Evolutionary conservation across 495 filamentous ascomycete genomes (phyloP), one percentile per base, ranked within the genome.

Genomic region (Antarctomyces pellizariae): DNA sequence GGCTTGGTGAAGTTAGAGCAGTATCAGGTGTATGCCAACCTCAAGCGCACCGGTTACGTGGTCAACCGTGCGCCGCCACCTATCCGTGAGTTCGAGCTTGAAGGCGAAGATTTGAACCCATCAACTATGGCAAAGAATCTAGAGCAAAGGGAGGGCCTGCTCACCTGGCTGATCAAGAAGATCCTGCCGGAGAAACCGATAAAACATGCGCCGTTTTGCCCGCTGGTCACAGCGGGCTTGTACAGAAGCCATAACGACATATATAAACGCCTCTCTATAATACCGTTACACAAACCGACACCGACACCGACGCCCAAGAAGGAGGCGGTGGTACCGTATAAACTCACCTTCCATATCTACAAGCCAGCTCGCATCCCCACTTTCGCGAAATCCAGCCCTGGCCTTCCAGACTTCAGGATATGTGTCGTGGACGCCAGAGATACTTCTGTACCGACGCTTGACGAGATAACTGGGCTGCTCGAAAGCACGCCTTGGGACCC

Each of bases 1-100:
- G 65, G 59, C 7, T 65, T 66, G 35, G 51, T 63, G 25, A 57
- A 48, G 28, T 27, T 91, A n/a, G 83, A 90, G 39, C 62, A 77
- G 34, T 95, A 75, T 41, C 68, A 71, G 13, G 86, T 97, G 2
- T 97, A 75, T 40, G 61, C 75, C 2, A 68, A 76, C 18, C 53
- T 97, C 34, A 84, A 69, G 44, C 56, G 86, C n/a, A 52, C 62
- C 17, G 86, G 86, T 4, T 95, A 91, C 49, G 60, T 71, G 5
- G 54, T 93, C 14, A 50, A 67, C 21, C 57, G 86, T 20, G 71
- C 78, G 3, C 63, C 67, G 13, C n/a, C n/a, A n/a, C n/a, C n/a
- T n/a, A n/a, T n/a, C n/a, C n/a, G n/a, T n/a, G n/a, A n/a, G n/a
- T n/a, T n/a, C n/a, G n/a, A n/a, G n/a, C n/a, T n/a, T n/a, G n/a